Evolutionary conservation across 495 filamentous ascomycete species (phyloP).

Genomic region (Lepidopterella palustris): DNA sequence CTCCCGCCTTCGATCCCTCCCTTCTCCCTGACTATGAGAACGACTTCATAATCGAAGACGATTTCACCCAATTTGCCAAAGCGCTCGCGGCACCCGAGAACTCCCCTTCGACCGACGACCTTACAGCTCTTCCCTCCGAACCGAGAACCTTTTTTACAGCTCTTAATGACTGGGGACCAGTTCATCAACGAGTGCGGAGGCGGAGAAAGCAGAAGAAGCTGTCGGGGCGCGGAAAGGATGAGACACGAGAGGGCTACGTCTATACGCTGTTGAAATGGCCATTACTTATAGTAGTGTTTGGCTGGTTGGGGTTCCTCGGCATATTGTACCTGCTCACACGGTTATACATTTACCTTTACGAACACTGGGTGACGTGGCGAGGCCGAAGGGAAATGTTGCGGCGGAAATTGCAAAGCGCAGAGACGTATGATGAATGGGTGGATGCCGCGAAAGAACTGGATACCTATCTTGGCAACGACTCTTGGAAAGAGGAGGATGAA

Average conservation of each 20-base stretch:
- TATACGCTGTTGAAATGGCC: slow-evolving; percentile 90
- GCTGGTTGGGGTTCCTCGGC: slow-evolving; percentile 67
- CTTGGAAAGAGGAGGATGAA: slow-evolving; percentile 81
- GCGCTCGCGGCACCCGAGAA: slow-evolving; percentile 40
- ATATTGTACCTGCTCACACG: slow-evolving; percentile 74
- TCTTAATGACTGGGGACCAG: slow-evolving; percentile 43
- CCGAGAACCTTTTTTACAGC: slow-evolving; percentile 39
- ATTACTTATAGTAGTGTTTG: slow-evolving; percentile 66
- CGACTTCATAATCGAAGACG: slow-evolving; percentile 37
- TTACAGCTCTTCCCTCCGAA: slow-evolving; percentile 20
- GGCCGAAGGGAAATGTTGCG: slow-evolving; percentile 65
- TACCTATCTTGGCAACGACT: slow-evolving; percentile 68
- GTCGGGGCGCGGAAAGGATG: slow-evolving; percentile 56
- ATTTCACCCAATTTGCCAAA: slow-evolving; percentile 37
- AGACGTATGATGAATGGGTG: slow-evolving; percentile 76
- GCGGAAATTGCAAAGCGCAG: slow-evolving; percentile 59
- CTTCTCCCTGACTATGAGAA: slow-evolving; percentile 39
- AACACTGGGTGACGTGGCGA: slow-evolving; percentile 69
- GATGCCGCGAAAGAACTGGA: slow-evolving; percentile 71
- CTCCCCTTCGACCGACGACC: slow-evolving; percentile 38
- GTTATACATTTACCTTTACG: slow-evolving; percentile 82
- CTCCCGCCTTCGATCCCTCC: slow-evolving; percentile 34
- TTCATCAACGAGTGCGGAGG: slow-evolving; percentile 39
- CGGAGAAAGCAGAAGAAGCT: slow-evolving; percentile 33
- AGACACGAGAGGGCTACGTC: slow-evolving; percentile 87